Evolutionary conservation across 208 protist species (phyloP), one percentile per base, ranked within the genome.

Genomic region (Wallacemonas sp.): DNA sequence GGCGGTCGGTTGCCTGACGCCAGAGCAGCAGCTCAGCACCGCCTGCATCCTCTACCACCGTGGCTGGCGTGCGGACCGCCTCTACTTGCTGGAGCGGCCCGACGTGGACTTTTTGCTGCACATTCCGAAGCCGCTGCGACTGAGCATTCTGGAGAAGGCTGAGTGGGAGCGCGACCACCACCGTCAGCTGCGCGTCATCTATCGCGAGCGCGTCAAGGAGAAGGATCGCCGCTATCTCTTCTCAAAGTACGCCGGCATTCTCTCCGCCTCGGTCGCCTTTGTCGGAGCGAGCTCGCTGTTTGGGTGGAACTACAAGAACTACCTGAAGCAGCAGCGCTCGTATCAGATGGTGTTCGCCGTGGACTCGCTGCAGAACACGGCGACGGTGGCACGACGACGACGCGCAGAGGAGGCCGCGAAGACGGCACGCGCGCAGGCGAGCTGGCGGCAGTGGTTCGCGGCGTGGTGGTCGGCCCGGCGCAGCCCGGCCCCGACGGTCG

Each of bases 281-380:
- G 50, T 84, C 36, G 87, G 87, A 48, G 91, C 86, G 64, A 81
- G 86, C 72, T 94, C 87, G 29, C 74, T 96, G 25, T 96, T 96
- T 68, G 82, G 84, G 41, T 96, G 91, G 91, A 96, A 96, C 65
- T 94, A 90, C 67, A 89, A 87, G 57, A 94, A 96, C 75, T 93
- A 91, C 72, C 77, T 80, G 20, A 92, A 87, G 65, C 82, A 90
- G 55, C 85, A 91, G 68, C 85, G 91, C 20, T 86, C 81, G 14
- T 91, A 89, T 42, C 91, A 96, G 64, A 70, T 91, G 68, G 45
- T 45, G n/a, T 82, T 86, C 45, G 82, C 82, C 12, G 82, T 89
- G 42, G 69, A 82, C 39, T 62, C 82, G 57, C 64, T 86, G 4
- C 67, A 75, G 7, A 64, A 49, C 1, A 65, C 61, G 8, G 50